Percentiles rank a stretch among this genome's conserved stretches.
phyloP scores from a whole-genome alignment of 345 rosid species.

The Physaria fendleri region DNA sequence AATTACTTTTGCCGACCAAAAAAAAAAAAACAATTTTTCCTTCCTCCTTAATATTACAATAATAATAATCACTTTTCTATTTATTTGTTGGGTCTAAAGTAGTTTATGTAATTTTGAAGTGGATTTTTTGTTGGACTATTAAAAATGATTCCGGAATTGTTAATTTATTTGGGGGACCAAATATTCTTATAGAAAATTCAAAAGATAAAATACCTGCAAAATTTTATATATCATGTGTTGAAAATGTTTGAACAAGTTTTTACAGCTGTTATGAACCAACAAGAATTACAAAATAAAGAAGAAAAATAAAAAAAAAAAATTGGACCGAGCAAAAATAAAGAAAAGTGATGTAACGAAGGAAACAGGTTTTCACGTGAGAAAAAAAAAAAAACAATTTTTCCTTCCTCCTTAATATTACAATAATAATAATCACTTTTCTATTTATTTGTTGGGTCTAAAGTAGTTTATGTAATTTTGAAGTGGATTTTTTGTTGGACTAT shows the following conservation, averaged over 20 bases:
- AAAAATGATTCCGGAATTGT: too few species aligned
- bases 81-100: not conserved
- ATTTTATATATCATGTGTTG: not conserved
- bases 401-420: too few species aligned
- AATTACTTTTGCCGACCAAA: too few species aligned
- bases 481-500: not conserved
- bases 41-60: too few species aligned
- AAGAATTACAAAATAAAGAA: not conserved
- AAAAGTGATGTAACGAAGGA: constrained; percentile 11
- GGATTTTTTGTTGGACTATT: not conserved
- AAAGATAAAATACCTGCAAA: not conserved
- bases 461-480: too few species aligned
- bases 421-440: too few species aligned
- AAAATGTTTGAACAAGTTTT: not conserved
- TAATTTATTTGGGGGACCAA: not conserved
- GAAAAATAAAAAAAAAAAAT: not conserved
- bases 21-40: too few species aligned
- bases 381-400: too few species aligned
- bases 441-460: too few species aligned
- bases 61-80: not conserved
- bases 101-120: not conserved
- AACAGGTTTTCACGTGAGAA: constrained; percentile 24
- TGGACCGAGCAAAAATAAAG: constrained; percentile 14
- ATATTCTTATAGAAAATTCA: too few species aligned
- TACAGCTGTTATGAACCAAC: not conserved